Conservation (phyloP, 768 basidiomycete genomes). For the Rhodosporidiobolus odoratus region DNA sequence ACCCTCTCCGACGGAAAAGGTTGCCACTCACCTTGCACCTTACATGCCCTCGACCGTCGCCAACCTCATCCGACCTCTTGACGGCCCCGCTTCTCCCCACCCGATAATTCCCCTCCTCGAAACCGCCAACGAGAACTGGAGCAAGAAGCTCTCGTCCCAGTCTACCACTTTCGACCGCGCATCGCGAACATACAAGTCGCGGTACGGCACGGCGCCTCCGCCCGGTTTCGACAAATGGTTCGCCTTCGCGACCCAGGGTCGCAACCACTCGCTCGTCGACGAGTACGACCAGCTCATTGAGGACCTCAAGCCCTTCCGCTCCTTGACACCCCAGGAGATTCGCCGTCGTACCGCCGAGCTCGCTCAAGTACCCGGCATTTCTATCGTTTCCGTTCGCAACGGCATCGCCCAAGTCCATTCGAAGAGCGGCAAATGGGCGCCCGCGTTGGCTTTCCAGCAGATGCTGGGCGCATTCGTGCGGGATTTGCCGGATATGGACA, state of each 20-base stretch:
- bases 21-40: constrained; percentile 16
- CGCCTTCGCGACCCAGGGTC: constrained; percentile 41
- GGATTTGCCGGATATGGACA: constrained; percentile 87
- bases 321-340: constrained; percentile 35
- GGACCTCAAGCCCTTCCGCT: constrained; percentile 40
- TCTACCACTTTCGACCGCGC: constrained; percentile 38
- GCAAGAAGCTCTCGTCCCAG: constrained; percentile 33
- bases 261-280: constrained; percentile 44
- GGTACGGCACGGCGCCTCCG: constrained; percentile 39
- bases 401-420: constrained; percentile 41
- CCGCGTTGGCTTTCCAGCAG: constrained; percentile 42
- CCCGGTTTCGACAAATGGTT: constrained; percentile 44
- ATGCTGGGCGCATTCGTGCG: constrained; percentile 39
- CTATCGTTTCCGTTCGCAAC: constrained; percentile 40
- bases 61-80: constrained; percentile 13
- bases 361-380: constrained; percentile 41
- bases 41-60: constrained; percentile 34
- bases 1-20: constrained; percentile 6
- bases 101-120: constrained; percentile 40
- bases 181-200: constrained; percentile 36
- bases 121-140: constrained; percentile 32
- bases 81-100: constrained; percentile 23
- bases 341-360: constrained; percentile 40
- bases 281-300: constrained; percentile 44
- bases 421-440: constrained; percentile 42